Percentiles rank a stretch among this genome's conserved stretches.
Conservation (phyloP, 352 stramenopile species). For the Phytophthora hibernalis region DNA sequence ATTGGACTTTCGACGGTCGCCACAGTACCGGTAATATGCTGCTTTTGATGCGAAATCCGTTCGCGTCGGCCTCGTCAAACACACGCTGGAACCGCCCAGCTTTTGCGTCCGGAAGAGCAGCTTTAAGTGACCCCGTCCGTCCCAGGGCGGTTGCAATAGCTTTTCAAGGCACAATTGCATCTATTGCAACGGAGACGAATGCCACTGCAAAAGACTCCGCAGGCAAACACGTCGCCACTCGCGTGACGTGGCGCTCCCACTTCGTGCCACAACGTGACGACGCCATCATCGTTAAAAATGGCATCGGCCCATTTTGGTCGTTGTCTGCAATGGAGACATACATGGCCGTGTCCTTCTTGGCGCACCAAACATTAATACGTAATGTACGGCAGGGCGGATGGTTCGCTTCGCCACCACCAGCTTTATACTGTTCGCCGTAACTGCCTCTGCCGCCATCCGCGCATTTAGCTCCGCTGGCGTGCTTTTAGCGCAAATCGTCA, state of each 20-base stretch:
- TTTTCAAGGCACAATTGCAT: no score
- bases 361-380: no score
- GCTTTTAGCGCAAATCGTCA: slow-evolving; percentile 37
- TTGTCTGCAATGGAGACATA: slow-evolving; percentile 11
- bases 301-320: neutral
- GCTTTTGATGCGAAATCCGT: slow-evolving; percentile 13
- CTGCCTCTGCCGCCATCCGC: slow-evolving; percentile 17
- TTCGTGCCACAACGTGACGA: slow-evolving; percentile 29
- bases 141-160: neutral
- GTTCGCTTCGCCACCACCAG: neutral
- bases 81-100: slow-evolving; percentile 1
- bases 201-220: neutral
- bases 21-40: neutral
- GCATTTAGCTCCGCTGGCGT: slow-evolving; percentile 9
- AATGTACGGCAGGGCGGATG: neutral
- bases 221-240: neutral
- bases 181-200: neutral
- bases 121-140: slow-evolving; percentile 10
- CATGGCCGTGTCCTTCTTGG: slow-evolving; percentile 4
- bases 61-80: slow-evolving; percentile 12
- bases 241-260: slow-evolving; percentile 22
- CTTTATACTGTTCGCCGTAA: neutral
- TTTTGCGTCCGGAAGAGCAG: slow-evolving; percentile 1
- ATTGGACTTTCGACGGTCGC: slow-evolving; percentile 13
- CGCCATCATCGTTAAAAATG: slow-evolving; percentile 24